Evolutionary conservation across 208 protist genomes (phyloP).

Genomic region (Leishmania tropica): DNA sequence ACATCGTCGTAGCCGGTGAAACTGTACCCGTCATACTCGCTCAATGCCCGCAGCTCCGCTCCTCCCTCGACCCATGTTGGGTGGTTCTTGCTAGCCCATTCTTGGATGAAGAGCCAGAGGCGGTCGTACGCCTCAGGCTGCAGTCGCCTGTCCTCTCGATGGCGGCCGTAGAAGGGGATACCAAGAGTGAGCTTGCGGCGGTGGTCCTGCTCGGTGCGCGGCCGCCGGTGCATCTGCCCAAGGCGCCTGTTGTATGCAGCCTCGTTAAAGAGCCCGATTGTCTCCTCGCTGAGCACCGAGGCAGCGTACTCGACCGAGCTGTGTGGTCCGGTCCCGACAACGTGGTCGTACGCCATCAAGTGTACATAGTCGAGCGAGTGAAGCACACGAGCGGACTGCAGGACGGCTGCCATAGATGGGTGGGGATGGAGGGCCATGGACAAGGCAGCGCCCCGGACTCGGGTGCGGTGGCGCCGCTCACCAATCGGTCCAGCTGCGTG

Average conservation of each 20-base stretch:
- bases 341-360: slow-evolving; percentile 74
- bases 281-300: slow-evolving; percentile 18
- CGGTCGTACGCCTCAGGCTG: slow-evolving; percentile 49
- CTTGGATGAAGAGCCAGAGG: slow-evolving; percentile 37
- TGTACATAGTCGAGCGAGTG: slow-evolving; percentile 55
- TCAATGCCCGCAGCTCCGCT: slow-evolving; percentile 35
- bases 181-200: slow-evolving; percentile 60
- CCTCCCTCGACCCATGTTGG: slow-evolving; percentile 27
- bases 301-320: slow-evolving; percentile 43
- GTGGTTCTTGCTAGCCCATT: slow-evolving; percentile 40
- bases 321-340: slow-evolving; percentile 21
- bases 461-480: slow-evolving; percentile 2
- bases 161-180: slow-evolving; percentile 65
- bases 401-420: slow-evolving; percentile 17
- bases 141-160: slow-evolving; percentile 27
- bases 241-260: background rate
- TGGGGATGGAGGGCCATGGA: slow-evolving; percentile 58
- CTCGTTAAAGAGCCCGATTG: slow-evolving; percentile 17
- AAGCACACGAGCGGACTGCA: slow-evolving; percentile 32
- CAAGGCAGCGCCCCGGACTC: slow-evolving; percentile 17
- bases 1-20: slow-evolving; percentile 52
- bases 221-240: background rate
- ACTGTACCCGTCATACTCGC: slow-evolving; percentile 39
- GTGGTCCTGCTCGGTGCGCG: slow-evolving; percentile 6
- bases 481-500: background rate